Base-by-base conservation (phyloP, 2,329 filamentous ascomycete species). In the Ascochyta clinopodiicola region DNA sequence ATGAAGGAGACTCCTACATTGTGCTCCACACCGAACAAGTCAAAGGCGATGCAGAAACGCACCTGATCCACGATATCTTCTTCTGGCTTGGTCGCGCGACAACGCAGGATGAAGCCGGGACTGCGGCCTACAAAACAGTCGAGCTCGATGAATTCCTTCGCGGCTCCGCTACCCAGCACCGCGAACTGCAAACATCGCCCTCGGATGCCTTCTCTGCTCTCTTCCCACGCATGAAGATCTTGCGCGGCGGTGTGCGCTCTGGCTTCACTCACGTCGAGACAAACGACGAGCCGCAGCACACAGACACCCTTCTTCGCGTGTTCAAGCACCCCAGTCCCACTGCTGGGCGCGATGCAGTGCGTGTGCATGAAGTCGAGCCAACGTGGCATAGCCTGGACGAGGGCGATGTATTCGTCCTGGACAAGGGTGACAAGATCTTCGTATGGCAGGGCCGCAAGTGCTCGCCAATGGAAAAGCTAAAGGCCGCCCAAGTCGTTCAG, bases 61-160 rank as follows among this genome's bases (percentile, higher is more conserved):
- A 63, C 15, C 31, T 70, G 15, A 54, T 66, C 37, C 86, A 89
- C 63, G 86, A 89, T 44, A 82, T 89, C 66, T 89, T 87, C 79
- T 89, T 89, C 77, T 90, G 86, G 87, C 80, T 89, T 0, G 87
- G 87, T 4, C 78, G 74, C 46, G 83, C 88, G 66, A 89, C 86
- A 0, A 82, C 84, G 2, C 86, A 88, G 75, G 87, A 89, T 60
- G 87, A 90, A 75, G 86, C 86, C 2, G 87, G 87, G 15, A 86
- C 84, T 0, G 87, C 87, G 0, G 87, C 87, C 2, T 88, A 90
- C 76, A 90, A 89, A 78, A 88, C 87, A 0, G 86, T 88, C 22
- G 87, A 89, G 72, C 78, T 90, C 15, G 87, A 89, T 63, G 86
- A 89, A 72, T 88, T 87, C 66, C 71, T 90, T 44, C 76, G 80